phyloP scores from a whole-genome alignment of 1,139 yeast species.

The Scheffersomyces cryptocercus region DNA sequence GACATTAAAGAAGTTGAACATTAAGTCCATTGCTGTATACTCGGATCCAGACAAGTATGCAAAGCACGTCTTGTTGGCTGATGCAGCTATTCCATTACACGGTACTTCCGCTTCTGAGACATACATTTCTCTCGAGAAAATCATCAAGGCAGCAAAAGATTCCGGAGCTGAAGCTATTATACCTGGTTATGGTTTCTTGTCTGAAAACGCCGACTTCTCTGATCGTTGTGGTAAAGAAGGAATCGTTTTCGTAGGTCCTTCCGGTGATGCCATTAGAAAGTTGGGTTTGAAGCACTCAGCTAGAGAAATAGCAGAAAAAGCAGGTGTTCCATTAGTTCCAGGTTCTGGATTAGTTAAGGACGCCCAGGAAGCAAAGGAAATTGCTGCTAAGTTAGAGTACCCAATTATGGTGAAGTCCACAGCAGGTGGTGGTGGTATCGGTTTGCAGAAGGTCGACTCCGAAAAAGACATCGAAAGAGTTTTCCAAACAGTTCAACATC shows the following conservation, averaged over 20 bases:
- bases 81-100: constrained; percentile 72
- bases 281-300: constrained; percentile 96
- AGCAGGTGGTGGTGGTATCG: constrained; percentile 99
- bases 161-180: constrained; percentile 89
- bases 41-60: constrained; percentile 90
- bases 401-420: constrained; percentile 97
- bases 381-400: constrained; percentile 79
- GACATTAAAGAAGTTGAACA: constrained; percentile 77
- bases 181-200: constrained; percentile 95
- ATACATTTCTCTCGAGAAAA: constrained; percentile 80
- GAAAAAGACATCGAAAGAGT: constrained; percentile 79
- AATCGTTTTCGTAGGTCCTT: constrained; percentile 90
- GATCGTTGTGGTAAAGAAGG: constrained; percentile 83
- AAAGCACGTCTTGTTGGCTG: constrained; percentile 81
- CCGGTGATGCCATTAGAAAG: constrained; percentile 87
- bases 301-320: constrained; percentile 83
- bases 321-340: constrained; percentile 93
- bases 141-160: constrained; percentile 78
- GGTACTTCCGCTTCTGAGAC: constrained; percentile 90
- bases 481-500: constrained; percentile 88
- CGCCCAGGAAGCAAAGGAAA: constrained; percentile 69
- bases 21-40: constrained; percentile 82
- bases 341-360: constrained; percentile 81
- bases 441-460: constrained; percentile 87
- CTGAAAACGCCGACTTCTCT: constrained; percentile 95